Conservation (phyloP, 2,329 filamentous ascomycete species). For the Neofusicoccum kwambonambiense region DNA sequence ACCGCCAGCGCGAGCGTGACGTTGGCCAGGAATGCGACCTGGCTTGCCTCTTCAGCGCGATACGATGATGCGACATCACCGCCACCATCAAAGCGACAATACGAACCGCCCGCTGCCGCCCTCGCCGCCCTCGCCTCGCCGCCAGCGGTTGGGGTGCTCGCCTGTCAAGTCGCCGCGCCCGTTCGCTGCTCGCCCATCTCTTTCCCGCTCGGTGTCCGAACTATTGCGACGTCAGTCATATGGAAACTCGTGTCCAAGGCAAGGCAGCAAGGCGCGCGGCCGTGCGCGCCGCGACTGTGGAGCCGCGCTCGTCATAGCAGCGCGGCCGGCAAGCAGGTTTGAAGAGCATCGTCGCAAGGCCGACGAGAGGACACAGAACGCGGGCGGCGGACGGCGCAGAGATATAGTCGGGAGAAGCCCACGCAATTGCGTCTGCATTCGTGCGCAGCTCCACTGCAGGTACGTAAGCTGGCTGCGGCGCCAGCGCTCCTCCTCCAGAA, state of each 20-base stretch:
- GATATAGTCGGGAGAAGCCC: not conserved
- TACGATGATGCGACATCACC: not conserved
- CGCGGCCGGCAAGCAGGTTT: not conserved
- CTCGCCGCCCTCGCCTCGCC: no score
- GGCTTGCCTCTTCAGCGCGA: not conserved
- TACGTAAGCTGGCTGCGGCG: constrained; percentile 15
- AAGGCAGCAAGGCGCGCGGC: not conserved
- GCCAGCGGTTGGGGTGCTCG: no score
- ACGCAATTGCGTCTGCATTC: not conserved
- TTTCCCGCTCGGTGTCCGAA: not conserved
- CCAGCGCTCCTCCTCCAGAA: not conserved
- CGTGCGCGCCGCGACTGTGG: not conserved
- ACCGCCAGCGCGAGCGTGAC: not conserved
- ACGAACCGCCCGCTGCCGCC: not conserved
- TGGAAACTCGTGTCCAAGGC: not conserved
- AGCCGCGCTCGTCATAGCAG: not conserved
- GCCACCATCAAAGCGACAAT: constrained; percentile 3
- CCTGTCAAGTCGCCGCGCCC: no score
- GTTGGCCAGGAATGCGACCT: not conserved
- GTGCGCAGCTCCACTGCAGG: not conserved
- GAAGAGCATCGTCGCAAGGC: not conserved
- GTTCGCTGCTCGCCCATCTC: not conserved
- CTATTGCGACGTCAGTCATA: not conserved
- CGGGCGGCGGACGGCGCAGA: not conserved
- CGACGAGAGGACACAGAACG: not conserved